These are phyloP conservation scores for Acanthamoeba triangularis DNA, from an alignment of 208 protist species.

Conservation along the genomic window DNA sequence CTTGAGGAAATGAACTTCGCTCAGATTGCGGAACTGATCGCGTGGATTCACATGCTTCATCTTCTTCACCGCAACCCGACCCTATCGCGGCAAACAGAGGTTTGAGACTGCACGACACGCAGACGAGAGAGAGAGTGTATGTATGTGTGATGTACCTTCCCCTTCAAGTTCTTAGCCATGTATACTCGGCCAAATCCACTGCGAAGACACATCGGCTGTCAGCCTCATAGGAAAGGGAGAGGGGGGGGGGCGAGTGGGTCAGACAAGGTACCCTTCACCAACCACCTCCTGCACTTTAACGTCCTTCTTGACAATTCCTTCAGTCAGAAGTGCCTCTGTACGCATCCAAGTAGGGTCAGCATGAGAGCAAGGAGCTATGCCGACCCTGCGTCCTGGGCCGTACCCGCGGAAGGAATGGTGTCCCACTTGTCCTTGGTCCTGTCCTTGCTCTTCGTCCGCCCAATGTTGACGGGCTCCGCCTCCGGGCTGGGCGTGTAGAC, in stretches of 20 bases:
- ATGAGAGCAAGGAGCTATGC: too few relatives aligned
- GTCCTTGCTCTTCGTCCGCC: conserved; percentile 55
- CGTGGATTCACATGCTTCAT: conserved; percentile 71
- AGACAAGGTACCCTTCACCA: conserved; percentile 65
- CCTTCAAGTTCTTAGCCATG: conserved; percentile 69
- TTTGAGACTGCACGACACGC: background rate
- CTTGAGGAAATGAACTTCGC: conserved; percentile 70
- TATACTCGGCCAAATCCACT: conserved; percentile 76
- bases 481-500: conserved; percentile 51
- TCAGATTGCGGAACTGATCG: conserved; percentile 72
- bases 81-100: background rate
- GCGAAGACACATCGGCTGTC: background rate
- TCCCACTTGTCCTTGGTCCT: conserved; percentile 4
- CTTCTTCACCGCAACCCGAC: conserved; percentile 77
- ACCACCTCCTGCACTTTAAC: conserved; percentile 75
- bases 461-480: conserved; percentile 28
- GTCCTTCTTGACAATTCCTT: conserved; percentile 70
- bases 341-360: background rate
- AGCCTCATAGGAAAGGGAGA: background rate
- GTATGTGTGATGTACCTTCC: conserved; percentile 22
- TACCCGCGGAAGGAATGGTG: conserved; percentile 41
- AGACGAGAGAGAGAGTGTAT: background rate
- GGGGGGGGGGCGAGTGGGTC: background rate
- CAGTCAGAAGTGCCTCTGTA: background rate
- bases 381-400: too few relatives aligned